Conservation (phyloP, 805 yeast species). For the Yamadazyma endophytica region DNA sequence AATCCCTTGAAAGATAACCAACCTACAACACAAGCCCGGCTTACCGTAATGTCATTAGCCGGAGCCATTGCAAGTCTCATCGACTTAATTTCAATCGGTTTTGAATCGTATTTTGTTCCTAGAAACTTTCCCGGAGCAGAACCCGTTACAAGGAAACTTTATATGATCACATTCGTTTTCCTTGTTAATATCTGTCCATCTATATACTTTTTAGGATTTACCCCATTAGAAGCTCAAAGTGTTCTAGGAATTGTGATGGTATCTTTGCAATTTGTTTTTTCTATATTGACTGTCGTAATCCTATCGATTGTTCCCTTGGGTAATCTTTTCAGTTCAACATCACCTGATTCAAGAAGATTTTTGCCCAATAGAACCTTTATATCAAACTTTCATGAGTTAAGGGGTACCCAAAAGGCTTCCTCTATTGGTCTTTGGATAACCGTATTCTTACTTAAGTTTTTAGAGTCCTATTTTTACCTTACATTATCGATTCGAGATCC, state of each 20-base stretch:
- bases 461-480: slow-evolving; percentile 76
- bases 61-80: slow-evolving; percentile 60
- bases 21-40: slow-evolving; percentile 53
- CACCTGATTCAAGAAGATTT: slow-evolving; percentile 36
- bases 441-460: slow-evolving; percentile 62
- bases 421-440: slow-evolving; percentile 69
- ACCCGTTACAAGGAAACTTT: slow-evolving; percentile 47
- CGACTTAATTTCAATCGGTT: slow-evolving; percentile 50
- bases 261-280: slow-evolving; percentile 51
- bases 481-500: slow-evolving; percentile 73
- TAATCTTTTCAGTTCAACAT: slow-evolving; percentile 33
- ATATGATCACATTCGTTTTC: slow-evolving; percentile 39
- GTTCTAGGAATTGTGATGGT: slow-evolving; percentile 42
- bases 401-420: slow-evolving; percentile 52
- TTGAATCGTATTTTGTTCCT: slow-evolving; percentile 65
- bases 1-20: slow-evolving; percentile 47
- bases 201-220: slow-evolving; percentile 42
- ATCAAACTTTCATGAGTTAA: slow-evolving; percentile 49
- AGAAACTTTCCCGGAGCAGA: slow-evolving; percentile 71
- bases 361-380: slow-evolving; percentile 58
- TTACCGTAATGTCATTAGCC: slow-evolving; percentile 62
- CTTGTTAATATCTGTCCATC: slow-evolving; percentile 47
- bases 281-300: slow-evolving; percentile 50
- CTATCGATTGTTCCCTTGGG: slow-evolving; percentile 63
- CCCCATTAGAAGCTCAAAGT: slow-evolving; percentile 28